These are phyloP conservation scores for Kuraishia piskuri DNA, from an alignment of 805 yeast species.

Conservation along the genomic window DNA sequence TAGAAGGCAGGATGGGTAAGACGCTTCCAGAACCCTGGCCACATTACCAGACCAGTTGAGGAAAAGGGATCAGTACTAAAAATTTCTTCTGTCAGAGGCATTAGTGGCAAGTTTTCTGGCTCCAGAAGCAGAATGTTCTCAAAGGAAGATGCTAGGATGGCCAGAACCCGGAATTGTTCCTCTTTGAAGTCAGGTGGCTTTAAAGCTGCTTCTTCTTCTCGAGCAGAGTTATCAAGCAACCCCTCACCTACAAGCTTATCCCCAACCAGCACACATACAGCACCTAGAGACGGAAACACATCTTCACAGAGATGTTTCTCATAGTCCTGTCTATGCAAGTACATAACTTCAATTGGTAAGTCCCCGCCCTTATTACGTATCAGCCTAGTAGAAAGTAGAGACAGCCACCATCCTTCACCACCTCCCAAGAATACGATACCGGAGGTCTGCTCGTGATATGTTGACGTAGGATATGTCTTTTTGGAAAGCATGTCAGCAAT, in stretches of 20 bases:
- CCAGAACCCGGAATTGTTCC: slow-evolving; percentile 27
- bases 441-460: not conserved
- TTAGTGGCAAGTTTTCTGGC: slow-evolving; percentile 34
- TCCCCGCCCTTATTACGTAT: slow-evolving; percentile 28
- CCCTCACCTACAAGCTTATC: slow-evolving; percentile 24
- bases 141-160: slow-evolving; percentile 34
- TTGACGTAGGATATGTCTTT: not conserved
- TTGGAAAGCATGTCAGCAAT: not conserved
- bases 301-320: slow-evolving; percentile 30
- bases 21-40: slow-evolving; percentile 67
- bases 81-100: slow-evolving; percentile 23
- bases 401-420: slow-evolving; percentile 42
- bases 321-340: slow-evolving; percentile 27
- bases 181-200: slow-evolving; percentile 16
- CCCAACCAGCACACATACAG: slow-evolving; percentile 31
- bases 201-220: slow-evolving; percentile 23
- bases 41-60: slow-evolving; percentile 39
- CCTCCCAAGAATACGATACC: slow-evolving; percentile 62
- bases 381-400: slow-evolving; percentile 36
- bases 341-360: slow-evolving; percentile 34
- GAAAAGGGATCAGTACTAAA: slow-evolving; percentile 36
- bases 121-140: slow-evolving; percentile 36
- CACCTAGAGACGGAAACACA: slow-evolving; percentile 28
- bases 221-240: slow-evolving; percentile 7
- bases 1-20: slow-evolving; percentile 52